Conservation (phyloP, 768 basidiomycete genomes). For the Boletus sensibilis region DNA sequence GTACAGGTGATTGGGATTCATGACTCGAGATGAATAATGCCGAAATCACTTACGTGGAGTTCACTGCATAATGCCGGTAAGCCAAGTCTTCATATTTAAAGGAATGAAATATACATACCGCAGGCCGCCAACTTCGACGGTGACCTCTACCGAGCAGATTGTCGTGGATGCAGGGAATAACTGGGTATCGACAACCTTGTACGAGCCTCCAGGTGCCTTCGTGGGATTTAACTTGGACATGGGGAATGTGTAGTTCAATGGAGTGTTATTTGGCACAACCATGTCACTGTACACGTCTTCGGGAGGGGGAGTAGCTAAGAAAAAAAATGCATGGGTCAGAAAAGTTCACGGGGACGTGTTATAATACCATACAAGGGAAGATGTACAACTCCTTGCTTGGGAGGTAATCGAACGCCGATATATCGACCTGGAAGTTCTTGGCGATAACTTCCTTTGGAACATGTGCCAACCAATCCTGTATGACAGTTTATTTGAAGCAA, state of each 20-base stretch:
- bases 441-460: slow-evolving; percentile 56
- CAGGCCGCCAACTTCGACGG: slow-evolving; percentile 59
- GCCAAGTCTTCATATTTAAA: background rate
- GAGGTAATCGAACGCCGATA: slow-evolving; percentile 52
- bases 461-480: slow-evolving; percentile 67
- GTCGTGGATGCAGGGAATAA: slow-evolving; percentile 54
- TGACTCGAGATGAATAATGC: background rate
- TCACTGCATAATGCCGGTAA: slow-evolving; percentile 32
- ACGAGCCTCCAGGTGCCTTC: slow-evolving; percentile 50
- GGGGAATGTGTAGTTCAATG: slow-evolving; percentile 53
- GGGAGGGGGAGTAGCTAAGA: slow-evolving; percentile 42
- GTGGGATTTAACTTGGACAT: slow-evolving; percentile 47
- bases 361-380: slow-evolving; percentile 38
- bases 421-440: slow-evolving; percentile 57
- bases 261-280: slow-evolving; percentile 49
- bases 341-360: background rate
- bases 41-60: slow-evolving; percentile 39
- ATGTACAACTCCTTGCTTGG: slow-evolving; percentile 57
- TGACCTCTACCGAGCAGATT: slow-evolving; percentile 56
- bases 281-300: slow-evolving; percentile 41
- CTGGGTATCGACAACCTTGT: slow-evolving; percentile 58
- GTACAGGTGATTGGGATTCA: background rate
- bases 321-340: background rate
- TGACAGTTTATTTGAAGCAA: background rate
- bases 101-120: slow-evolving; percentile 35